Percentiles rank a stretch among this genome's conserved stretches.
These are phyloP conservation scores for Cyberlindnera sargentensis DNA, from an alignment of 805 yeast species.

Conservation along the genomic window DNA sequence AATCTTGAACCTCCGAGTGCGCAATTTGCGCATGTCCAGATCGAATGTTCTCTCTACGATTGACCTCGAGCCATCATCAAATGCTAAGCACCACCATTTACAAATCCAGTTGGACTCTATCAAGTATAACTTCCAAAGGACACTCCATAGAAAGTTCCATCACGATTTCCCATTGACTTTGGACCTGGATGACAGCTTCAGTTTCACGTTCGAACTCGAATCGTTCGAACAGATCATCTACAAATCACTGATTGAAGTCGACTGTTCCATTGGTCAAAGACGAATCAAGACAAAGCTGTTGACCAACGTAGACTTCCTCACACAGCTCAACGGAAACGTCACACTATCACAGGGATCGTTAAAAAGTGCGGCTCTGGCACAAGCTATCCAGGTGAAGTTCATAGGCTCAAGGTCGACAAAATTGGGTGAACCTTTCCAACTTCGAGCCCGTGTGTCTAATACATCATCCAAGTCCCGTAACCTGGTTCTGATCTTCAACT, in stretches of 20 bases:
- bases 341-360: not conserved
- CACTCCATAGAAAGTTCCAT: slow-evolving; percentile 13
- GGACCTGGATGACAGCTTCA: slow-evolving; percentile 20
- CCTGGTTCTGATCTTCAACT: slow-evolving; percentile 38
- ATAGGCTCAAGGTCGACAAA: slow-evolving; percentile 54
- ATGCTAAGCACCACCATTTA: slow-evolving; percentile 21
- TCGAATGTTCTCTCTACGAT: slow-evolving; percentile 39
- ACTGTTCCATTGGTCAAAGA: slow-evolving; percentile 25
- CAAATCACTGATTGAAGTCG: slow-evolving; percentile 13
- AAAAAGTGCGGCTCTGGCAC: slow-evolving; percentile 5
- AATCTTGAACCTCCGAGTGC: slow-evolving; percentile 38
- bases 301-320: slow-evolving; percentile 15
- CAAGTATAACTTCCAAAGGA: slow-evolving; percentile 18
- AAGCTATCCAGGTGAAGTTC: slow-evolving; percentile 44
- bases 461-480: slow-evolving; percentile 43
- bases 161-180: slow-evolving; percentile 22
- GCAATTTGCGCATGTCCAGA: slow-evolving; percentile 43
- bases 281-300: slow-evolving; percentile 13
- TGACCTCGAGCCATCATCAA: slow-evolving; percentile 41
- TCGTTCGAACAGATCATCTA: slow-evolving; percentile 18
- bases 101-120: slow-evolving; percentile 10
- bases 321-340: not conserved
- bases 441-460: slow-evolving; percentile 65
- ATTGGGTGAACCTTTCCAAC: slow-evolving; percentile 52
- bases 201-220: slow-evolving; percentile 22